Percentiles rank a stretch among this genome's conserved stretches.
These are phyloP conservation scores for Colletotrichum agaves DNA, from an alignment of 2,329 filamentous ascomycete genomes.

Conservation along the genomic window DNA sequence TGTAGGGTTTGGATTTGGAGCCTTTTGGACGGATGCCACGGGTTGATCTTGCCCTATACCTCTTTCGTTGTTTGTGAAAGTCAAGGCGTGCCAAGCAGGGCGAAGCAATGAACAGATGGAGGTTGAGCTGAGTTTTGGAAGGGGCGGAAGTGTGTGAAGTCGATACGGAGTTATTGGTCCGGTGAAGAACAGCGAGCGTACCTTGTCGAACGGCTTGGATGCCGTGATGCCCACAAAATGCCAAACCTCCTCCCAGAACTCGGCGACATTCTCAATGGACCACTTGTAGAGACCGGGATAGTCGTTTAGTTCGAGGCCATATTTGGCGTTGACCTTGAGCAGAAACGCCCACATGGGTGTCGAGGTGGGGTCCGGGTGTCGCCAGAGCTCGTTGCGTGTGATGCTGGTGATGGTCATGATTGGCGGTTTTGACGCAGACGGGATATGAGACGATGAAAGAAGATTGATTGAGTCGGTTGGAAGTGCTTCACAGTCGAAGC, in stretches of 20 bases:
- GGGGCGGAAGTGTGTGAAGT: background rate
- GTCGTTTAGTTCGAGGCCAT: slow-evolving; percentile 68
- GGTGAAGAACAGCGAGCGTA: slow-evolving; percentile 44
- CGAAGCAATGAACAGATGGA: slow-evolving; percentile 10
- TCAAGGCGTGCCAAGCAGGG: slow-evolving; percentile 32
- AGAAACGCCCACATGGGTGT: slow-evolving; percentile 81
- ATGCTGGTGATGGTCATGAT: slow-evolving; percentile 36
- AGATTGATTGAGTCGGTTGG: background rate
- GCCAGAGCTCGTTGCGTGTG: slow-evolving; percentile 70
- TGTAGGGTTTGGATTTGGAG: slow-evolving; percentile 17
- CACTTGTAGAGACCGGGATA: slow-evolving; percentile 86
- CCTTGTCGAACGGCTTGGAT: slow-evolving; percentile 70
- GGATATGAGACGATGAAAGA: slow-evolving; percentile 9
- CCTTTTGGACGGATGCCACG: slow-evolving; percentile 27
- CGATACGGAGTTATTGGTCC: slow-evolving; percentile 5
- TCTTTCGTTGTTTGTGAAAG: background rate
- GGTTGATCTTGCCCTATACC: background rate
- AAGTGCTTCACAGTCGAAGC: slow-evolving; percentile 9
- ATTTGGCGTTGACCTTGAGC: slow-evolving; percentile 73
- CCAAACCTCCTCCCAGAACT: slow-evolving; percentile 91
- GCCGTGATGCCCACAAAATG: slow-evolving; percentile 81
- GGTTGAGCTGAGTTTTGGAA: slow-evolving; percentile 21
- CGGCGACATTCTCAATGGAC: slow-evolving; percentile 80
- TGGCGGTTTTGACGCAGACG: slow-evolving; percentile 2
- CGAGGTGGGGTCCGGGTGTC: slow-evolving; percentile 71